Base-by-base conservation (phyloP, 2,329 filamentous ascomycete species). In the Penicillium sp. region DNA sequence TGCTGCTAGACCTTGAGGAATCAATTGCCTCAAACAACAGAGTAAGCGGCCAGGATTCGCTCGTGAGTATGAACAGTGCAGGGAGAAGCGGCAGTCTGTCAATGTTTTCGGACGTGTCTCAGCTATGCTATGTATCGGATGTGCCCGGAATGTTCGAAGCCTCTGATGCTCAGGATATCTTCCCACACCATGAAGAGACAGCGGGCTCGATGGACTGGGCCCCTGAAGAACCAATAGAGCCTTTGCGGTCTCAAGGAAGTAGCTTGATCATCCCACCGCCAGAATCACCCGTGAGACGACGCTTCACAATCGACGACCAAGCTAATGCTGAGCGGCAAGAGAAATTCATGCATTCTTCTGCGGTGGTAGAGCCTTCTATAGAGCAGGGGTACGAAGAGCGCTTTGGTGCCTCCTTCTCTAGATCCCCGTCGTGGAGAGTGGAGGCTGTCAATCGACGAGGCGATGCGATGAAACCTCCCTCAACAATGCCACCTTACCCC, bases 1-100 rank as follows among this genome's bases (percentile, higher is more conserved):
- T 78, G 73, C 70, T 76, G 30, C 64, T 77, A 30, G 71, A 73
- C 52, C 53, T 62, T 15, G 71, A 74, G 23, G 65, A 64, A 23
- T 56, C 62, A 3, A 17, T 29, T 17, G 23, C 26, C 8, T n/a
- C 55, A 5, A 58, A 46, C 23, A 19, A 23, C 6, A 38, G 44
- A 26, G 19, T 29, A 1, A 29, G 23, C 21, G 15, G 19, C 9
- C 38, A n/a, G 9, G 44, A 21, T 13, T n/a, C 19, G 2, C 21
- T 5, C 15, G 19, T 17, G 8, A 54, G 56, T 50, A 56, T 30
- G 31, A 48, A 29, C 53, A 23, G 45, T 9, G 3, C 11, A 26
- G 13, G 38, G 19, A 48, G 31, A 26, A 58, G 38, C 31, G 30
- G 8, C 21, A 55, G 48, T n/a, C 15, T 19, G 23, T 54, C 60